Conservation (phyloP, 2,329 filamentous ascomycete genomes). For the Fusarium virguliforme region DNA sequence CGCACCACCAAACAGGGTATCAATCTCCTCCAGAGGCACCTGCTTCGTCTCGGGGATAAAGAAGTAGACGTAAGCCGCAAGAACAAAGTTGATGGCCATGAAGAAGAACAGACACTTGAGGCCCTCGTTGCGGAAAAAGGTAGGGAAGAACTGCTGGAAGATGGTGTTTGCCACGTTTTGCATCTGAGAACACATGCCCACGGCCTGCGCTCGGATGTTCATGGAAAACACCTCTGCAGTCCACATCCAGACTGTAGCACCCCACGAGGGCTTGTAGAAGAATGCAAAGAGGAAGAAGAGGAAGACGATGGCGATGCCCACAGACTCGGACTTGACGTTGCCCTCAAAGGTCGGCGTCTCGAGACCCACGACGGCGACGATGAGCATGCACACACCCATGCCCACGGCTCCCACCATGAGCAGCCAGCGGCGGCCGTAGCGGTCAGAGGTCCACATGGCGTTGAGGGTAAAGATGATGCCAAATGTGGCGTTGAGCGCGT, state of each 20-base stretch:
- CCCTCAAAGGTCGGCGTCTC: slow-evolving; percentile 65
- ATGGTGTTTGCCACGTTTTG: slow-evolving; percentile 76
- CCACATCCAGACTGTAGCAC: slow-evolving; percentile 79
- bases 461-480: slow-evolving; percentile 81
- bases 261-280: slow-evolving; percentile 79
- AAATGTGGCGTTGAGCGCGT: slow-evolving; percentile 80
- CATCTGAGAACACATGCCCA: slow-evolving; percentile 62
- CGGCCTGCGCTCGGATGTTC: slow-evolving; percentile 79
- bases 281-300: slow-evolving; percentile 75
- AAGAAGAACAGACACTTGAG: slow-evolving; percentile 55
- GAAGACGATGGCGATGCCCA: slow-evolving; percentile 77
- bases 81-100: slow-evolving; percentile 56
- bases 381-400: slow-evolving; percentile 78
- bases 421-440: slow-evolving; percentile 78
- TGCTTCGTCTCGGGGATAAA: slow-evolving; percentile 66
- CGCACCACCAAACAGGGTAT: slow-evolving; percentile 67
- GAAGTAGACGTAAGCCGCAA: slow-evolving; percentile 64
- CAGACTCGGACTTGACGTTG: slow-evolving; percentile 68
- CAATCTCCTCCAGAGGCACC: slow-evolving; percentile 74
- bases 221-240: slow-evolving; percentile 70
- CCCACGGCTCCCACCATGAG: slow-evolving; percentile 77
- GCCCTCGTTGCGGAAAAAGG: slow-evolving; percentile 70
- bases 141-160: slow-evolving; percentile 78
- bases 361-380: slow-evolving; percentile 62
- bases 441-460: slow-evolving; percentile 80